A percentile compares a stretch with the other conserved stretches of the same genome.
Conservation (phyloP, 768 basidiomycete genomes). For the Lactifluus piperatus region DNA sequence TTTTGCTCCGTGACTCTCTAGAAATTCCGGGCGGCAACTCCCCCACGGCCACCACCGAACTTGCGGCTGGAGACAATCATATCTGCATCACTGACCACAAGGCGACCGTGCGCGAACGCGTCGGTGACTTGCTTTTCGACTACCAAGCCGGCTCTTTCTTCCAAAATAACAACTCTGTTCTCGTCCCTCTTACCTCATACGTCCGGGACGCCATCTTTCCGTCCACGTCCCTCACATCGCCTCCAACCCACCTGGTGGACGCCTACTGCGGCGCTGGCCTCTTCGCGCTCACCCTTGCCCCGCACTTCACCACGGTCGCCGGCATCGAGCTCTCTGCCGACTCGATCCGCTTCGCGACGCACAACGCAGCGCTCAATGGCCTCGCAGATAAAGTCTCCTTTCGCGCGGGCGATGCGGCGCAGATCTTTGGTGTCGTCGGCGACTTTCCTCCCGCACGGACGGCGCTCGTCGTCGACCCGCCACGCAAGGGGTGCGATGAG, state of each 20-base stretch:
- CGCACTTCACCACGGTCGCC: constrained; percentile 62
- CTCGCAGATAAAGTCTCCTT: constrained; percentile 54
- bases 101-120: constrained; percentile 70
- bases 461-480: constrained; percentile 80
- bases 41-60: constrained; percentile 13
- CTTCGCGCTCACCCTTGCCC: constrained; percentile 77
- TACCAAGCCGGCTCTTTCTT: constrained; percentile 89
- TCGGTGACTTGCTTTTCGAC: constrained; percentile 76
- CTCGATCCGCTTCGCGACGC: constrained; percentile 58
- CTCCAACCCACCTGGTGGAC: constrained; percentile 84
- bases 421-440: constrained; percentile 65
- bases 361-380: constrained; percentile 56
- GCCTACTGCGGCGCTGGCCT: constrained; percentile 89
- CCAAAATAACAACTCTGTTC: constrained; percentile 95
- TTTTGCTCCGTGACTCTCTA: constrained; percentile 84
- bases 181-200: constrained; percentile 76
- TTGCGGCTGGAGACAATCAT: constrained; percentile 40
- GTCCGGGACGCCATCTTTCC: constrained; percentile 66
- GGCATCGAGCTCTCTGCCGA: constrained; percentile 82
- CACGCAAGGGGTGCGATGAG: constrained; percentile 88
- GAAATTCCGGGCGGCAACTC: constrained; percentile 27
- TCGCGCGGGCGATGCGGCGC: constrained; percentile 72
- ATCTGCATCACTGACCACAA: constrained; percentile 82
- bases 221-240: constrained; percentile 15
- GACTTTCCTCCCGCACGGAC: constrained; percentile 60